Conservation (phyloP, 441 rosid genomes). For the Erysimum pusillum region DNA sequence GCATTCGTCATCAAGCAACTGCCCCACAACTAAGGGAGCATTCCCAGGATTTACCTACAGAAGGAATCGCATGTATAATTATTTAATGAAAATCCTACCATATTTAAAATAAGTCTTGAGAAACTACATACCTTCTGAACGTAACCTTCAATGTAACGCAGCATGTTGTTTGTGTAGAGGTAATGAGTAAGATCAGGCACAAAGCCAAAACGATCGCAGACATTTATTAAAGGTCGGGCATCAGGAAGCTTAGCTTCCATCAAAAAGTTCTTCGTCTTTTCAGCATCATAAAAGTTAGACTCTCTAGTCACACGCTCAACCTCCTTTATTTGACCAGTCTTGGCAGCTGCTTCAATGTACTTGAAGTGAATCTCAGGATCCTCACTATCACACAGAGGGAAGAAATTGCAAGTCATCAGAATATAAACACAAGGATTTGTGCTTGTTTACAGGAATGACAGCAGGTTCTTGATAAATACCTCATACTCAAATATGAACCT, state of each 20-base stretch:
- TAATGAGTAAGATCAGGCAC: slow-evolving; percentile 99
- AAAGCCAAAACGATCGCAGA: slow-evolving; percentile 97
- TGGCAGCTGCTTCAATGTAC: slow-evolving; percentile 97
- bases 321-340: slow-evolving; percentile 98
- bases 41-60: slow-evolving; percentile 93
- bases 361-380: slow-evolving; percentile 96
- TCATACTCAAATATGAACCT: slow-evolving; percentile 96
- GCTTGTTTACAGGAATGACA: slow-evolving; percentile 33
- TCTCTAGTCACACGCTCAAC: slow-evolving; percentile 98
- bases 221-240: slow-evolving; percentile 96
- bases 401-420: slow-evolving; percentile 49
- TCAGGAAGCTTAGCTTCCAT: slow-evolving; percentile 99
- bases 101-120: slow-evolving; percentile 3
- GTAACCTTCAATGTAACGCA: slow-evolving; percentile 98
- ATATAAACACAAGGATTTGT: slow-evolving; percentile 3
- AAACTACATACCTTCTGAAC: slow-evolving; percentile 85
- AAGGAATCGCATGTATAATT: slow-evolving; percentile 38
- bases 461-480: slow-evolving; percentile 55
- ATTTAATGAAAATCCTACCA: slow-evolving; percentile 10
- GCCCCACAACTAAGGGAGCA: slow-evolving; percentile 96
- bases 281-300: slow-evolving; percentile 93
- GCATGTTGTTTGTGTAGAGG: slow-evolving; percentile 97
- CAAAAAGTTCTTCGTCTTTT: slow-evolving; percentile 93
- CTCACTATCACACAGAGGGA: slow-evolving; percentile 74
- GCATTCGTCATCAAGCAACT: slow-evolving; percentile 94